Base-by-base conservation (phyloP, 257 asterid genomes). In the Solanum lycopersicoides region DNA sequence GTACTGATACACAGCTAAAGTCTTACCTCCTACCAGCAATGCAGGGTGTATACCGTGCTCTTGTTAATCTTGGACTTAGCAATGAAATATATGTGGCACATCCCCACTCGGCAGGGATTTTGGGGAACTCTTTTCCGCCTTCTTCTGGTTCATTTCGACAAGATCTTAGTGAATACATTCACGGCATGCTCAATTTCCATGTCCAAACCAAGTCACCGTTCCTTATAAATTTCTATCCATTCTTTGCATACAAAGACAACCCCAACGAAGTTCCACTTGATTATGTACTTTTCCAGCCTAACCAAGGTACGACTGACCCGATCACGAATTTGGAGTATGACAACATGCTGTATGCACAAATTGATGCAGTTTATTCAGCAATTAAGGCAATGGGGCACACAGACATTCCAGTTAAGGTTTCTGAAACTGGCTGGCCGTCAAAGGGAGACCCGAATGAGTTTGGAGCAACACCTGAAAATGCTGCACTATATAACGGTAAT, bases 341-440 rank as follows among this genome's bases (percentile, higher is more conserved):
- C 71, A 97, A 97, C 92, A 95, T 97, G 99, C 56, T 97, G 16
- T 95, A 96, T 60, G 99, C 99, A 6, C 98, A 97, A 84, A 89
- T 97, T 25, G 99, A 97, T 86, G 96, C 99, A 9, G 98, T 96
- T 72, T 91, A 95, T 76, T 66, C 92, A 0, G 99, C 99, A 6
- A 93, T 97, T 13, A 87, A 69, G 60, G 93, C 92, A 12, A 14
- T 94, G 86, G 99, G 99, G 5, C 92, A 89, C 42, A 84, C 90
- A 1, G 92, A 95, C 65, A 59, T 95, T 50, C 89, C 79, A 60
- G 94, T 97, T 18, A 89, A 92, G 73, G 93, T 97, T 39, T 97
- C 99, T 0, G 99, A 97, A 87, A 97, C 99, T 0, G 99, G 99
- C 1, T 97, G 99, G 99, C 99, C 99, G 1, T 94, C 99, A 3